Percentiles rank a stretch among this genome's conserved stretches.
These are phyloP conservation scores for Globisporangium uncinulatum DNA, from an alignment of 352 stramenopile genomes.

Conservation along the genomic window DNA sequence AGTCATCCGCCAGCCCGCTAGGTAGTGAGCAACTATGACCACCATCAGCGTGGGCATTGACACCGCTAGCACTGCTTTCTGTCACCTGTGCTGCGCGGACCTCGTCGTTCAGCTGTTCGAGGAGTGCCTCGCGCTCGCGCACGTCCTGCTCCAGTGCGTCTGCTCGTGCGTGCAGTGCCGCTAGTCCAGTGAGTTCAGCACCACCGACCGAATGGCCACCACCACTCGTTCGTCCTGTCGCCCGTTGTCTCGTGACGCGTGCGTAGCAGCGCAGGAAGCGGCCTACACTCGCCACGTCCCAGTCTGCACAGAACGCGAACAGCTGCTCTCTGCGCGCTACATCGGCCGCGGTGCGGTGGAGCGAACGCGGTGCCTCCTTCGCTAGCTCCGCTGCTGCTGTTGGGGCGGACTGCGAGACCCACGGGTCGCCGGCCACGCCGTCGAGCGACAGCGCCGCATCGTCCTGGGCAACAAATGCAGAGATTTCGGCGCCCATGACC, in stretches of 20 bases:
- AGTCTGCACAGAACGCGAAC: constrained; percentile 56
- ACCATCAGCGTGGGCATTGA: constrained; percentile 6
- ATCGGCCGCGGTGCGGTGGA: constrained; percentile 30
- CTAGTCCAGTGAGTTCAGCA: constrained; percentile 7
- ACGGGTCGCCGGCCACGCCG: constrained; percentile 28
- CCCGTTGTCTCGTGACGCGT: constrained; percentile 20
- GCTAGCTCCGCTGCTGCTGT: not conserved
- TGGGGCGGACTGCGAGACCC: not conserved
- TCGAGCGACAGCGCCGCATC: constrained; percentile 25
- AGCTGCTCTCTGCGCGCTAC: constrained; percentile 39
- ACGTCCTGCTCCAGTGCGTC: constrained; percentile 32
- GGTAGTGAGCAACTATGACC: constrained; percentile 1
- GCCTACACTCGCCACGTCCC: constrained; percentile 40
- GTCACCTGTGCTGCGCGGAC: not conserved
- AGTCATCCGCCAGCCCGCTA: constrained; percentile 5
- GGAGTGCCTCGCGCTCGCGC: constrained; percentile 23
- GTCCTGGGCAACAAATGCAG: constrained; percentile 36
- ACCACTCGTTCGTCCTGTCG: no score
- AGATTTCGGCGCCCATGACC: constrained; percentile 39
- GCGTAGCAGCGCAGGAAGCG: constrained; percentile 63
- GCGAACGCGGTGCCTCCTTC: not conserved
- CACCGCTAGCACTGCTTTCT: constrained; percentile 4
- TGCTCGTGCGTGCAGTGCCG: constrained; percentile 19
- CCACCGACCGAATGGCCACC: no score
- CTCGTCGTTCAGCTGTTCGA: constrained; percentile 41